Evolutionary conservation across 805 yeast genomes (phyloP), one percentile per base, ranked within the genome.

Genomic region (Saturnispora bothae): DNA sequence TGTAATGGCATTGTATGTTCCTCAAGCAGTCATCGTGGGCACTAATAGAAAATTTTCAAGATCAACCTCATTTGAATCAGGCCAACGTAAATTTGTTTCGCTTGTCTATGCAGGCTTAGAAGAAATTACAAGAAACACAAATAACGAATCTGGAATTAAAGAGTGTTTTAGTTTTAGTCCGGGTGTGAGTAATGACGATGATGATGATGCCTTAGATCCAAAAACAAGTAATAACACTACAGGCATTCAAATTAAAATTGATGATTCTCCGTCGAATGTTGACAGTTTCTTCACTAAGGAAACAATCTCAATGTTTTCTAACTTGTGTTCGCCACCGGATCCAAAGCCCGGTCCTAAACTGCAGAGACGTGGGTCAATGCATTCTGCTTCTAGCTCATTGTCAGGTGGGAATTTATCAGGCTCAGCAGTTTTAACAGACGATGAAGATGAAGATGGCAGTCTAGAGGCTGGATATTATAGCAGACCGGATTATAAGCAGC

Each of bases 1-100:
- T 45, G 66, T 72, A 55, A 61, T 74, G 48, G 61, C 66, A 38
- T 56, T 78, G 20, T 77, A 79, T 52, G 69, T 68, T 45, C 86
- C 88, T 10, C 65, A 68, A 37, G 48, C 74, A 37, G 67, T 77
- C 13, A 56, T 71, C 10, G 65, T 73, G 4, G 64, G 63, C 9
- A 50, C 59, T 9, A 48, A 51, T 28, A 42, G 44, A 30, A 41
- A 35, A n/a, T 41, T 46, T 27, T 47, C 53, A 34, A 49, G 48
- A 42, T 52, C 54, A 27, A 52, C 52, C 28, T 52, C 59, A 6
- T 45, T 55, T n/a, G 22, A 53, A 23, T 47, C 51, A 25, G n/a
- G 31, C 6, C 40, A 49, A 28, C 51, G 48, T 26, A 47, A 50
- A 21, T 47, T 49, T 28, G 43, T 55, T 16, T 56, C 60, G 4